These are phyloP conservation scores for Nitzschia sp. DNA, from an alignment of 108 stramenopile species.

Conservation along the genomic window DNA sequence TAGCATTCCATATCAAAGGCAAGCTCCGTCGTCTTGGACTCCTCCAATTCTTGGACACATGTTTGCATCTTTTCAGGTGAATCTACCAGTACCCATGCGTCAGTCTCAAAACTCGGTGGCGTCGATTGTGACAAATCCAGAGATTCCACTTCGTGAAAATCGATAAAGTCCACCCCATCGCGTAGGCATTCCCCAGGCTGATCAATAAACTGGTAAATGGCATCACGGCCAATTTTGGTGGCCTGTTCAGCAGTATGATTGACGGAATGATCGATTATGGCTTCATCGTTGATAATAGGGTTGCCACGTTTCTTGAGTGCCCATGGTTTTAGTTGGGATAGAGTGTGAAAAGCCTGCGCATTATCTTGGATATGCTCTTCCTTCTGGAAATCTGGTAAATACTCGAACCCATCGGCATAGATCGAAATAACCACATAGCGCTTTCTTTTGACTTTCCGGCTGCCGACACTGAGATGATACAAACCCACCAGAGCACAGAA, in stretches of 20 bases:
- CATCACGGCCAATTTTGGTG: constrained; percentile 31
- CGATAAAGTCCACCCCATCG: constrained; percentile 49
- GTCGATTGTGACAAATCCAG: constrained; percentile 50
- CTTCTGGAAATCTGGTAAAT: constrained; percentile 36
- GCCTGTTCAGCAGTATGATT: constrained; percentile 15
- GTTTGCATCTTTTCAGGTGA: constrained; percentile 60
- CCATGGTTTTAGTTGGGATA: constrained; percentile 57
- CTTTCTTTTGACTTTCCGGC: constrained; percentile 21
- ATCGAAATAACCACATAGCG: constrained; percentile 59
- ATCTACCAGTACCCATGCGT: constrained; percentile 64
- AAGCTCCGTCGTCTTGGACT: constrained; percentile 43
- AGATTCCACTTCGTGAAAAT: constrained; percentile 41
- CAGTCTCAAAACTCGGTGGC: constrained; percentile 26
- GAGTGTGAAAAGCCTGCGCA: not conserved
- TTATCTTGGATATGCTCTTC: not conserved
- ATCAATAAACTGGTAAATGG: constrained; percentile 43
- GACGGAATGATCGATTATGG: too few species aligned
- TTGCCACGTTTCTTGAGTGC: constrained; percentile 30
- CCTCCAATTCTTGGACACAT: constrained; percentile 57
- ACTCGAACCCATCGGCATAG: constrained; percentile 57
- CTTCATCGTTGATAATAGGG: constrained; percentile 11
- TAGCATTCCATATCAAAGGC: constrained; percentile 87
- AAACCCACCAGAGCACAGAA: constrained; percentile 51
- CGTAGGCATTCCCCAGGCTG: constrained; percentile 49
- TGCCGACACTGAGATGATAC: constrained; percentile 56